Percentiles rank a stretch among this genome's conserved stretches.
Conservation (phyloP, 2,329 filamentous ascomycete species). For the Aspergillus oerlinghausenensis region DNA sequence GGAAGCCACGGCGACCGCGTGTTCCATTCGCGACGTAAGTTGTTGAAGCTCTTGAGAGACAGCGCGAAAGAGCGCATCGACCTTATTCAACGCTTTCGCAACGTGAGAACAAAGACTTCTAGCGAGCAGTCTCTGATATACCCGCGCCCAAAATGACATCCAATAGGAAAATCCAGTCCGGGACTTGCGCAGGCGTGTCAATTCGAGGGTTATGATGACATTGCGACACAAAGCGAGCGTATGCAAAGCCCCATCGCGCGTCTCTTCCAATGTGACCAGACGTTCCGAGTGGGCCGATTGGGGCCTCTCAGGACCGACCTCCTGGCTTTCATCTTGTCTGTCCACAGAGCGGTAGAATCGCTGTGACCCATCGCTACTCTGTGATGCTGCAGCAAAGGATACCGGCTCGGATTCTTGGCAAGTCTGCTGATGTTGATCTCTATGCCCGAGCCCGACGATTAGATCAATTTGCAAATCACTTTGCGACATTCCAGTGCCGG, state of each 20-base stretch:
- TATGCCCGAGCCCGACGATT: neutral
- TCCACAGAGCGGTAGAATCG: conserved; percentile 14
- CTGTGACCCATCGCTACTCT: conserved; percentile 1
- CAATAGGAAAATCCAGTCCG: conserved; percentile 24
- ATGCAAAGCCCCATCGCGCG: conserved; percentile 18
- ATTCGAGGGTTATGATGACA: conserved; percentile 24
- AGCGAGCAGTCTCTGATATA: conserved; percentile 21
- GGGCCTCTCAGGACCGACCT: neutral
- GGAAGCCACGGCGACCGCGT: conserved; percentile 12
- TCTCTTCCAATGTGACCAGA: conserved; percentile 6
- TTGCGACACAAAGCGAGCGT: conserved; percentile 24
- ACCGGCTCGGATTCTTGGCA: neutral
- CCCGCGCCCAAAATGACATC: conserved; percentile 25
- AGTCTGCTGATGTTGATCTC: neutral
- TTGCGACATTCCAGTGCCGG: conserved; percentile 7
- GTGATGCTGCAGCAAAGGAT: conserved; percentile 1
- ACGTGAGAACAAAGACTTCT: conserved; percentile 13
- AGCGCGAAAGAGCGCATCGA: conserved; percentile 24
- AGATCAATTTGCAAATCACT: conserved; percentile 4
- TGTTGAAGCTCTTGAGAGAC: conserved; percentile 21
- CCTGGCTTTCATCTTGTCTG: neutral
- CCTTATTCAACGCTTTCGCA: conserved; percentile 10
- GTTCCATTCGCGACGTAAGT: conserved; percentile 18
- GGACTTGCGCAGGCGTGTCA: conserved; percentile 27
- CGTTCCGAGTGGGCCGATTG: conserved; percentile 2